Percentiles rank a stretch among this genome's conserved stretches.
phyloP scores from a whole-genome alignment of 176 grass and related monocot genomes.

The bread wheat (Triticum aestivum) region IWGSC_CS_RefSeq_v2.1 NC_057799.1:6729664-6730163 shows the following conservation, averaged over 20 bases:
- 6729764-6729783: slow-evolving; percentile 12
- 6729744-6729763: slow-evolving; percentile 23
- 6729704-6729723: slow-evolving; percentile 29
- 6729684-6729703: slow-evolving; percentile 1
- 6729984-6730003: neutral
- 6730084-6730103: slow-evolving; percentile 28
- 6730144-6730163: slow-evolving; percentile 28
- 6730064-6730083: neutral
- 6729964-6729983: neutral
- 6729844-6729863: neutral
- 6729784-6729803: slow-evolving; percentile 27
- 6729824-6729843: neutral
- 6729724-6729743: slow-evolving; percentile 29
- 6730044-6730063: slow-evolving; percentile 23
- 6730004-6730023: slow-evolving; percentile 4
- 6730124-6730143: neutral
- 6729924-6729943: slow-evolving; percentile 30
- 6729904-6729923: neutral
- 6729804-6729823: slow-evolving; percentile 37
- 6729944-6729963: neutral
- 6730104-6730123: neutral
- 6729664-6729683: slow-evolving; percentile 20
- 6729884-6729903: neutral
- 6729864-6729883: slow-evolving; percentile 30
- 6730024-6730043: slow-evolving; percentile 42